Percentiles rank a stretch among this genome's conserved stretches.
These are phyloP conservation scores for Eutypella sp. DNA, from an alignment of 2,329 filamentous ascomycete species.

Conservation along the genomic window DNA sequence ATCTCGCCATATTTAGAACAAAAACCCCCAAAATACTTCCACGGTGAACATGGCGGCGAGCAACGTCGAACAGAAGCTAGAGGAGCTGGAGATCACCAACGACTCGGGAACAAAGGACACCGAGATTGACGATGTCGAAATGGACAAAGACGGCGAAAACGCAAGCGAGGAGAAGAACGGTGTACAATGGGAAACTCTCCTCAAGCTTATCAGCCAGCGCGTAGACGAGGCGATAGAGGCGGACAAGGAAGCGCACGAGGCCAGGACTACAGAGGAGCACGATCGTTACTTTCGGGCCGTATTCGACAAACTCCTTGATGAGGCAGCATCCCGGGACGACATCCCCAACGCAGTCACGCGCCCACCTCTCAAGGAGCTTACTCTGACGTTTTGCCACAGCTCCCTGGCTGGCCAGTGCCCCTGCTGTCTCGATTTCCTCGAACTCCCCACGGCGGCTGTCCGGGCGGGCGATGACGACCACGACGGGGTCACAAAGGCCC, in stretches of 20 bases:
- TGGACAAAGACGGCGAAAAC: not conserved
- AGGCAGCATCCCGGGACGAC: not conserved
- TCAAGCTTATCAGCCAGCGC: not conserved
- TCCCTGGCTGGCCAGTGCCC: not conserved
- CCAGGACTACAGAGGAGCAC: not conserved
- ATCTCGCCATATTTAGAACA: too few relatives aligned
- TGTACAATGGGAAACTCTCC: not conserved
- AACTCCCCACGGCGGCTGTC: not conserved
- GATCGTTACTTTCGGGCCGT: not conserved
- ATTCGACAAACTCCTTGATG: not conserved
- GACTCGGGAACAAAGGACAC: too few relatives aligned
- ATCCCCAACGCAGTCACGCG: not conserved
- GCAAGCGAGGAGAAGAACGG: not conserved
- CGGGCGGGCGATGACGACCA: not conserved
- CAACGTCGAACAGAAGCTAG: too few relatives aligned
- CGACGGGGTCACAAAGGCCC: not conserved
- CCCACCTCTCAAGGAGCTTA: not conserved
- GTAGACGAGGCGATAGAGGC: not conserved
- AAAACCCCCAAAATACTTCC: too few relatives aligned
- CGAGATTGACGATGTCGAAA: not conserved
- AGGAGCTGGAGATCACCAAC: too few relatives aligned
- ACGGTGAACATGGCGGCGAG: too few relatives aligned
- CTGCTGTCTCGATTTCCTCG: not conserved
- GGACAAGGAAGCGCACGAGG: not conserved
- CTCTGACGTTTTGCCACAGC: not conserved